These are phyloP conservation scores for Boletellus sp. DNA, from an alignment of 768 basidiomycete genomes.

Conservation along the genomic window DNA sequence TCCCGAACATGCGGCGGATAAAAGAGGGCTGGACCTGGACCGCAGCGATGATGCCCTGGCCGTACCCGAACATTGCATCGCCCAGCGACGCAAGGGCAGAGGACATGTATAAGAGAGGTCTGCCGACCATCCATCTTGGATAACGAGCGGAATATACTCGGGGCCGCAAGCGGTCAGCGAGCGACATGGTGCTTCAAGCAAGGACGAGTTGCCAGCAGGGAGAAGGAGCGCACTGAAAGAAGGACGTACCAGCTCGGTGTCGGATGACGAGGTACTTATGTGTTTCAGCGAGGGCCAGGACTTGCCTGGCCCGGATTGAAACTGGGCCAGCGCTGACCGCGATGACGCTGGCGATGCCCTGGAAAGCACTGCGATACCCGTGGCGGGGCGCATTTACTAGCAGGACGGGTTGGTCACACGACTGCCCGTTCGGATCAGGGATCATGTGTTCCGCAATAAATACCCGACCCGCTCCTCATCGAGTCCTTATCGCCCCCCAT, in stretches of 20 bases:
- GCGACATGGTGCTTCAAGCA: slow-evolving; percentile 16
- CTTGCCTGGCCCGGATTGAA: slow-evolving; percentile 16
- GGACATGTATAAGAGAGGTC: slow-evolving; percentile 46
- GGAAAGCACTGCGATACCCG: too few relatives aligned
- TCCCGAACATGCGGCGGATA: slow-evolving; percentile 46
- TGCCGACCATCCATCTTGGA: slow-evolving; percentile 51
- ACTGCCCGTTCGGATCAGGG: background rate
- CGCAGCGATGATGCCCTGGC: slow-evolving; percentile 50
- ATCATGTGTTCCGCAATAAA: slow-evolving; percentile 2
- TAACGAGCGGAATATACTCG: slow-evolving; percentile 43
- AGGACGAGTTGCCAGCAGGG: slow-evolving; percentile 2
- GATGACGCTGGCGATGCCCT: background rate
- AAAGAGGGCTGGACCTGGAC: slow-evolving; percentile 52
- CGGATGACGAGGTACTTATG: slow-evolving; percentile 21
- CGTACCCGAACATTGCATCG: slow-evolving; percentile 55
- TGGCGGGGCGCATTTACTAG: too few relatives aligned
- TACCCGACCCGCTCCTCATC: background rate
- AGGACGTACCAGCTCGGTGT: background rate
- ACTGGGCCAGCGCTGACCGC: slow-evolving; percentile 8
- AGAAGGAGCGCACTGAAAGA: background rate
- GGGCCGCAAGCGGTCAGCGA: slow-evolving; percentile 32
- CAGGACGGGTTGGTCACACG: too few relatives aligned
- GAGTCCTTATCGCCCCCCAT: slow-evolving; percentile 1
- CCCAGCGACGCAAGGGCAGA: slow-evolving; percentile 53
- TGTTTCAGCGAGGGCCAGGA: slow-evolving; percentile 7